Percentiles rank a stretch among this genome's conserved stretches.
phyloP scores from a whole-genome alignment of 2,329 filamentous ascomycete genomes.

The Hirsutella thompsonii region DNA sequence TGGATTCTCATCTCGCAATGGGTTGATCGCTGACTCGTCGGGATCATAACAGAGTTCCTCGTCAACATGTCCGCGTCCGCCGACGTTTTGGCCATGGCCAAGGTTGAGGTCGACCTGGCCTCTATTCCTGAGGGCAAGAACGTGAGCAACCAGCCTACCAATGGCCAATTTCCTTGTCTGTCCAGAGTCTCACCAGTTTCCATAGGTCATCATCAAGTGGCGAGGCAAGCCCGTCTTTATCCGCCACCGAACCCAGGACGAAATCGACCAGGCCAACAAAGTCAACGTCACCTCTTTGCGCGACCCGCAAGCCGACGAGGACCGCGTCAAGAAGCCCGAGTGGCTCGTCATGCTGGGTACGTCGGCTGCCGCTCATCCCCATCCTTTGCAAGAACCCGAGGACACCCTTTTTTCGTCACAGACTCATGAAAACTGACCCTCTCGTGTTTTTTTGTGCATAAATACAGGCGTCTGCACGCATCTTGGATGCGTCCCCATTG shows the following conservation, averaged over 20 bases:
- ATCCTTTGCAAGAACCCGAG: background rate
- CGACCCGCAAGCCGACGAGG: slow-evolving; percentile 81
- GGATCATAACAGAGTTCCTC: slow-evolving; percentile 66
- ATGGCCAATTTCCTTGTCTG: slow-evolving; percentile 1
- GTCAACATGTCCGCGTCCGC: slow-evolving; percentile 99
- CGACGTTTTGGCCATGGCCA: slow-evolving; percentile 96
- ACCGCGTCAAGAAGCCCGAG: slow-evolving; percentile 95
- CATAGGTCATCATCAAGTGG: slow-evolving; percentile 97
- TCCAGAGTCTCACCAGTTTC: background rate
- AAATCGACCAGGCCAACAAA: slow-evolving; percentile 91
- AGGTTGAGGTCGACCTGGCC: slow-evolving; percentile 92
- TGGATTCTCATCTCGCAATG: slow-evolving; percentile 9
- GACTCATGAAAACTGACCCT: background rate
- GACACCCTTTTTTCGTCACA: background rate
- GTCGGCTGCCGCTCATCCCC: background rate
- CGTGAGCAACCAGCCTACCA: slow-evolving; percentile 39
- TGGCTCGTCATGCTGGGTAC: slow-evolving; percentile 96
- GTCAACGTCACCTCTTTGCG: slow-evolving; percentile 72
- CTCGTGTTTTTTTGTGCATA: too few relatives aligned
- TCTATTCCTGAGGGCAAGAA: slow-evolving; percentile 99
- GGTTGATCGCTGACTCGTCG: slow-evolving; percentile 1
- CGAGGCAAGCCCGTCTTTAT: slow-evolving; percentile 99
- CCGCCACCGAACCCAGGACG: slow-evolving; percentile 85
- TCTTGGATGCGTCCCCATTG: slow-evolving; percentile 96
- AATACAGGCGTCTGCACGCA: slow-evolving; percentile 97